phyloP scores from a whole-genome alignment of 176 grass and related monocot species.

The Bothriochloa decipiens region DNA sequence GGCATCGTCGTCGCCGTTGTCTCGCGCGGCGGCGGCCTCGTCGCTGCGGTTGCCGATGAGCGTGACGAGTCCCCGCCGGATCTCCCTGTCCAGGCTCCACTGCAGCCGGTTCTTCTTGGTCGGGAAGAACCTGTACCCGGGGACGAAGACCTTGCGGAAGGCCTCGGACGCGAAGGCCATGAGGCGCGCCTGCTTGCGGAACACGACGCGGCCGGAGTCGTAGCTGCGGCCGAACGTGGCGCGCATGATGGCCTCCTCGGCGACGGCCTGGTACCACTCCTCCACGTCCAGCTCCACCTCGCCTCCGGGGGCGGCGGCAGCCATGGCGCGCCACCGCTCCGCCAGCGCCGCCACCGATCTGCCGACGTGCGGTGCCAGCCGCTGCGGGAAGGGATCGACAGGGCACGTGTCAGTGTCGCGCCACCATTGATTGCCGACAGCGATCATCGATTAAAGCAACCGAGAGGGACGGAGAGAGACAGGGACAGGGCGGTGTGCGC shows the following conservation, averaged over 20 bases:
- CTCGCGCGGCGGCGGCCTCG: slow-evolving; percentile 5
- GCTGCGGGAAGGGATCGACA: slow-evolving; percentile 39
- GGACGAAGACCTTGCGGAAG: slow-evolving; percentile 92
- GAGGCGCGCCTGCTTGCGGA: slow-evolving; percentile 71
- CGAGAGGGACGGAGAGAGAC: too few relatives aligned
- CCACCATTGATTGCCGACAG: slow-evolving; percentile 12
- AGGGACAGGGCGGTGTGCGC: background rate
- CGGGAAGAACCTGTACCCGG: slow-evolving; percentile 77
- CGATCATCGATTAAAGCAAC: background rate
- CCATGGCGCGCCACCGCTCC: slow-evolving; percentile 60
- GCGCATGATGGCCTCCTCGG: slow-evolving; percentile 76
- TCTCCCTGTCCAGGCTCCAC: slow-evolving; percentile 83
- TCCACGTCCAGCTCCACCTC: slow-evolving; percentile 86
- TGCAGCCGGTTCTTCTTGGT: slow-evolving; percentile 71
- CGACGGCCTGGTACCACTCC: slow-evolving; percentile 83
- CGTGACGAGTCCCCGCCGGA: slow-evolving; percentile 55
- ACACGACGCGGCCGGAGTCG: slow-evolving; percentile 66
- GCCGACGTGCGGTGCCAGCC: slow-evolving; percentile 66
- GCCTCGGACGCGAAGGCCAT: slow-evolving; percentile 82
- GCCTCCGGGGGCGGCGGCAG: slow-evolving; percentile 34
- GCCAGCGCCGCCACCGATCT: slow-evolving; percentile 65
- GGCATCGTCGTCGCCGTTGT: background rate
- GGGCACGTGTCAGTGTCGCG: slow-evolving; percentile 35
- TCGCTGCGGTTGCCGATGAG: slow-evolving; percentile 64
- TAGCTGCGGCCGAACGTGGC: slow-evolving; percentile 75